Evolutionary conservation across 2,329 filamentous ascomycete genomes (phyloP).

Genomic region (Periconia macrospinosa): DNA sequence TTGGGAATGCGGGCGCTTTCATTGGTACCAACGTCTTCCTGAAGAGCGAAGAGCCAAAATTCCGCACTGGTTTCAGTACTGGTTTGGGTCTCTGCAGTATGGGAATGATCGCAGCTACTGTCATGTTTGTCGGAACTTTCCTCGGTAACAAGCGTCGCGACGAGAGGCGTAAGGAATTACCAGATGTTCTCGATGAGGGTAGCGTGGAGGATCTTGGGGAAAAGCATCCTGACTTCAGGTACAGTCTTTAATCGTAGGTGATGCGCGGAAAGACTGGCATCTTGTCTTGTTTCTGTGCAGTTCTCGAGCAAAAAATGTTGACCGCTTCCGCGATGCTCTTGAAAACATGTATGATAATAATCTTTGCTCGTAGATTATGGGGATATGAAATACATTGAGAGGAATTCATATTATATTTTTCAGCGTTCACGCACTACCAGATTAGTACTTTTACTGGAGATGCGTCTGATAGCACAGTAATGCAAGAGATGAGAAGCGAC

Average conservation of each 20-base stretch:
- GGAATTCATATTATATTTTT: no score
- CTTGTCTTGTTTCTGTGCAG: not conserved
- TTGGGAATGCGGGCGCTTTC: conserved; percentile 60
- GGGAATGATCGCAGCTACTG: conserved; percentile 37
- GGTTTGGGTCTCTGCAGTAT: conserved; percentile 29
- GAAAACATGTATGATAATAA: no score
- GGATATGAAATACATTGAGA: no score
- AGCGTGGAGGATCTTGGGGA: conserved; percentile 49
- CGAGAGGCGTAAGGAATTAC: conserved; percentile 45
- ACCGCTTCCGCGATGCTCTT: no score
- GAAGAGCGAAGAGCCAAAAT: conserved; percentile 25
- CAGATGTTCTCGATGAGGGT: conserved; percentile 16
- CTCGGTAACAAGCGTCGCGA: conserved; percentile 53
- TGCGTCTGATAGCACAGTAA: no score
- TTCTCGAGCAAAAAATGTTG: no score
- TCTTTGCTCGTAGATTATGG: no score
- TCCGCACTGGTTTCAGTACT: conserved; percentile 32
- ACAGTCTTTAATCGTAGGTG: conserved; percentile 12
- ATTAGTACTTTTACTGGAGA: no score
- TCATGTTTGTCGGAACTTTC: conserved; percentile 50
- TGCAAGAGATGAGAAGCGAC: no score
- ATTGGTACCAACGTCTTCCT: conserved; percentile 48
- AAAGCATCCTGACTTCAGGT: conserved; percentile 57
- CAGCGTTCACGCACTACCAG: no score
- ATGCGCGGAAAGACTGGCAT: not conserved